Evolutionary conservation across 331 rosid species (phyloP).

Genomic region (Acacia pycnantha): DNA sequence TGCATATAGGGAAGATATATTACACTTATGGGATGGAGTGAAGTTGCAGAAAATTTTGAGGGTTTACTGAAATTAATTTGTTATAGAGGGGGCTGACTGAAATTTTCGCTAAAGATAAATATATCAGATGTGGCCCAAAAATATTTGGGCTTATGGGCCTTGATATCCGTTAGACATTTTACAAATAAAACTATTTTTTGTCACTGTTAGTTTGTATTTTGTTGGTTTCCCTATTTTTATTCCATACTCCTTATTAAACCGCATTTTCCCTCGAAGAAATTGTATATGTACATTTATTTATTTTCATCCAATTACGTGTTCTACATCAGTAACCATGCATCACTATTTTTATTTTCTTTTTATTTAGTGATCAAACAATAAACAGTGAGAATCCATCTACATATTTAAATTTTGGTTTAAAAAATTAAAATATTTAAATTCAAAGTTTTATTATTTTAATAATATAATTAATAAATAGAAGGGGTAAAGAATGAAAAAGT

Average conservation of each 20-base stretch:
- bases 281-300: background rate
- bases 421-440: background rate
- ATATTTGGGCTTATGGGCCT: slow-evolving; percentile 70
- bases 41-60: too few species aligned
- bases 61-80: too few species aligned
- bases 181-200: background rate
- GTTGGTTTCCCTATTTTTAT: background rate
- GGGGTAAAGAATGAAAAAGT: background rate
- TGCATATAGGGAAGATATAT: too few species aligned
- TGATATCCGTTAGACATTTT: background rate
- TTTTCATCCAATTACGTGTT: background rate
- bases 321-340: background rate
- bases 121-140: slow-evolving; percentile 79
- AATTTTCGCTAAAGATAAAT: too few species aligned
- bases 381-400: background rate
- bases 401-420: background rate
- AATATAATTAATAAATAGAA: background rate
- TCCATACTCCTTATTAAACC: background rate
- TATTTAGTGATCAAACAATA: too few species aligned
- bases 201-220: background rate
- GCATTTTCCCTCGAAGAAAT: background rate
- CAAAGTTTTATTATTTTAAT: background rate
- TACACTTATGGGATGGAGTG: too few species aligned
- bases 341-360: background rate
- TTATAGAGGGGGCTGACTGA: too few species aligned